Evolutionary conservation across 108 stramenopile genomes (phyloP), one percentile per base, ranked within the genome.

Genomic region (Cyclotella atomus): DNA sequence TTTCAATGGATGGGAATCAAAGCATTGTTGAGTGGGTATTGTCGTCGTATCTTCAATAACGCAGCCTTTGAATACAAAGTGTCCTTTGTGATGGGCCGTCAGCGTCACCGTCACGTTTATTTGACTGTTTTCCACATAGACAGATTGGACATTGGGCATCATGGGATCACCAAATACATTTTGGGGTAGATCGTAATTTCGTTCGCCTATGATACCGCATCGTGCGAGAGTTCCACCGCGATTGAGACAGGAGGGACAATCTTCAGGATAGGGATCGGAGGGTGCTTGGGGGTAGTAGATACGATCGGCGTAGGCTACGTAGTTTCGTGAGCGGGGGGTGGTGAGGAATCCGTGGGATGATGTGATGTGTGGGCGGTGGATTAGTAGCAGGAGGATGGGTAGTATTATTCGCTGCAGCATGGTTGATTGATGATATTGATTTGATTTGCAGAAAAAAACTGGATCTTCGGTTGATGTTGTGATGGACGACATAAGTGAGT

Each of bases 11-110:
- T 77, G 30, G 14, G 24, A 0, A 34, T 85, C 76, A 53, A 91
- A 89, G 61, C 90, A 91, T 52, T 73, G 79, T 47, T 84, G 76
- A 0, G 85, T 86, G 3, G 87, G 76, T 15, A 14, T 52, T 25
- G 74, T 56, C 2, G 32, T 41, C 24, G 85, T 79, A 12, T 65
- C 8, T 21, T 35, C 16, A 0, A 76, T 62, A 5, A 83, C 74
- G 56, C 89, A 89, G 0, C 76, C 89, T 16, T 49, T 59, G 69
- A 87, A 66, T 16, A 70, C 70, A 36, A 87, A 68, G 59, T 89
- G 86, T 34, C 89, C 89, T 47, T 69, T 77, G 59, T 87, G 89
- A 82, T 89, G 89, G 7, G 85, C 85, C 3, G 77, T 82, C 14
- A 86, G 52, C 19, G 68, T 44, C 54, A 76, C 66, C 24, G 78